Percentiles rank a stretch among this genome's conserved stretches.
These are phyloP conservation scores for Emericellopsis atlantica DNA, from an alignment of 2,329 filamentous ascomycete genomes.

Conservation along the genomic window DNA sequence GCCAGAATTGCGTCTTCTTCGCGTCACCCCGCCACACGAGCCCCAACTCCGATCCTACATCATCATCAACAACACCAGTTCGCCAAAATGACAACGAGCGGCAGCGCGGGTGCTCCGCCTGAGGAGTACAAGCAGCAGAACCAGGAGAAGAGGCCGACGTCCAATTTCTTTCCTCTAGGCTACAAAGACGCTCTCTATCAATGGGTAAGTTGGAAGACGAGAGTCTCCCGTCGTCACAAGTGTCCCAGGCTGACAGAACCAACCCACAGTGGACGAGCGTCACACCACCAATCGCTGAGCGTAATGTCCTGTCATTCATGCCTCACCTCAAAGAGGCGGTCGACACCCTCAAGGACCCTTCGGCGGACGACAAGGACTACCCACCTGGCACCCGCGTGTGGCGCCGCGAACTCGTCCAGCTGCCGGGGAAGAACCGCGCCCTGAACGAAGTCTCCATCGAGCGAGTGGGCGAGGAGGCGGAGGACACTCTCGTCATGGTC, in stretches of 20 bases:
- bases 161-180: conserved; percentile 64
- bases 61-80: background rate
- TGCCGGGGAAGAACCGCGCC: conserved; percentile 75
- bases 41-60: too few relatives aligned
- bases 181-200: conserved; percentile 88
- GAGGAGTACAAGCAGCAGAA: conserved; percentile 12
- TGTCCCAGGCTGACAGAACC: background rate
- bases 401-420: conserved; percentile 71
- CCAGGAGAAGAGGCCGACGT: conserved; percentile 12
- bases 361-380: conserved; percentile 42
- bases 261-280: conserved; percentile 63
- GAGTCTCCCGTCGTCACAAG: background rate
- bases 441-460: conserved; percentile 92
- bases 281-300: conserved; percentile 75
- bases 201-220: conserved; percentile 50
- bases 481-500: conserved; percentile 87
- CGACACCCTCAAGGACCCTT: conserved; percentile 43
- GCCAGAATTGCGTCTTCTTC: conserved; percentile 18
- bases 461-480: conserved; percentile 62
- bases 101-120: conserved; percentile 7
- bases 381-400: conserved; percentile 78
- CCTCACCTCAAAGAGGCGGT: conserved; percentile 70
- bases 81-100: conserved; percentile 19
- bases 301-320: conserved; percentile 74
- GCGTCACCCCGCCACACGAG: background rate